Base-by-base conservation (phyloP, 352 stramenopile species). In the Pythium volutum region DNA sequence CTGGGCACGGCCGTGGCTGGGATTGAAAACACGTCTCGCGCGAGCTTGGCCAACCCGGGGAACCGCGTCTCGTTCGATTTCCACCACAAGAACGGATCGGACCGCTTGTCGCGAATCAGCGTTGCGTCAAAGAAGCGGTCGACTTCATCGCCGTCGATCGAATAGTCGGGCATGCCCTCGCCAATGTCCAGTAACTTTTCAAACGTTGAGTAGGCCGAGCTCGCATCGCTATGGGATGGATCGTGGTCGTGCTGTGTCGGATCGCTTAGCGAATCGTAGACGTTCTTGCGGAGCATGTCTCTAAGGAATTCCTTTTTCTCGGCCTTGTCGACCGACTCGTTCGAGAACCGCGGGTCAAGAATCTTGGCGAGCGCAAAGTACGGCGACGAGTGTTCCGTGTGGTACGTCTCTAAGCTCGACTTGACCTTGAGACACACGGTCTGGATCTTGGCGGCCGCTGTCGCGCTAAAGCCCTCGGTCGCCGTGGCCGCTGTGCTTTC, bases 101-200 rank as follows among this genome's bases (percentile, higher is more conserved):
- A 91, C 15, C 79, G 76, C 61, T 91, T 91, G 67, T 91, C 81
- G 9, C 81, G 79, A 58, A 91, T 85, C 27, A 91, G 73, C 38
- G 81, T 91, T 9, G 81, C 81, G 26, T 91, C 81, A 25, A 91
- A 91, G 66, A 91, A 91, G n/a, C 81, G 77, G 58, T 91, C 81
- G 4, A 91, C 81, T 39, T 91, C 81, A 36, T 91, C 81, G 1
- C 81, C 81, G 56, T 89, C 81, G 36, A 91, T 87, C 4, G 81
- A 69, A 64, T 91, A 89, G 47, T 91, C 81, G 4, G 81, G 70
- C 62, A 91, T 88, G 12, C 81, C 81, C 51, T 91, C 81, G 4
- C 79, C 81, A 75, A 91, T 91, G 69, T 91, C 81, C 33, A 91
- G 55, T 52, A 91, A 57, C 56, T 89, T 91, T 47, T 91, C 81